Conservation (phyloP, 768 basidiomycete species). For the Harrya chromipes region DNA sequence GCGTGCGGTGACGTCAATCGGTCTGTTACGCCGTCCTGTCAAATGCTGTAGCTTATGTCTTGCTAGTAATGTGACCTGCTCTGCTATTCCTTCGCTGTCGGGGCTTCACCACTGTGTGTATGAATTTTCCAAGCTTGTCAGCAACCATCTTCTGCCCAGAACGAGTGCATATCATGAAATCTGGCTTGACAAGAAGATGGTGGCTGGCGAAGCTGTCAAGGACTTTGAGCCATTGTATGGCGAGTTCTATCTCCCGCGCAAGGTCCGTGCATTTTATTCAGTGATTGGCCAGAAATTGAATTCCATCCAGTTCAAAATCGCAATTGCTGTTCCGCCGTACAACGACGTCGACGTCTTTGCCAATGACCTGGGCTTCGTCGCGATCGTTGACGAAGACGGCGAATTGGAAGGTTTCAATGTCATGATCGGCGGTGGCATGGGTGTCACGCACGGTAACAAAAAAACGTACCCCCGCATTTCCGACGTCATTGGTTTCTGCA, state of each 20-base stretch:
- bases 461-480: slow-evolving; percentile 95
- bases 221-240: slow-evolving; percentile 98
- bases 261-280: slow-evolving; percentile 47
- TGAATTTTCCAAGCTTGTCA: slow-evolving; percentile 79
- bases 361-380: slow-evolving; percentile 96
- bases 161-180: slow-evolving; percentile 98
- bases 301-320: slow-evolving; percentile 83
- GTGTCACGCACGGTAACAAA: slow-evolving; percentile 98
- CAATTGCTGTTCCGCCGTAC: slow-evolving; percentile 92
- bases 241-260: slow-evolving; percentile 93
- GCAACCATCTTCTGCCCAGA: slow-evolving; percentile 81
- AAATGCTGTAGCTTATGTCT: slow-evolving; percentile 4
- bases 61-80: slow-evolving; percentile 81
- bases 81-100: slow-evolving; percentile 89
- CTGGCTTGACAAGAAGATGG: slow-evolving; percentile 96
- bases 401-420: slow-evolving; percentile 93
- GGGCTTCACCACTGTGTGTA: slow-evolving; percentile 80
- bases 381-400: slow-evolving; percentile 74
- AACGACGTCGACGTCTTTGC: slow-evolving; percentile 97
- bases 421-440: slow-evolving; percentile 94
- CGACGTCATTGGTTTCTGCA: slow-evolving; percentile 90
- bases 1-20: slow-evolving; percentile 98
- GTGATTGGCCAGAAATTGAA: background rate
- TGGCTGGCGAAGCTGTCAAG: slow-evolving; percentile 90
- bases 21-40: slow-evolving; percentile 35